Conservation (phyloP, 352 stramenopile species). For the Blastocystis sp. region DNA sequence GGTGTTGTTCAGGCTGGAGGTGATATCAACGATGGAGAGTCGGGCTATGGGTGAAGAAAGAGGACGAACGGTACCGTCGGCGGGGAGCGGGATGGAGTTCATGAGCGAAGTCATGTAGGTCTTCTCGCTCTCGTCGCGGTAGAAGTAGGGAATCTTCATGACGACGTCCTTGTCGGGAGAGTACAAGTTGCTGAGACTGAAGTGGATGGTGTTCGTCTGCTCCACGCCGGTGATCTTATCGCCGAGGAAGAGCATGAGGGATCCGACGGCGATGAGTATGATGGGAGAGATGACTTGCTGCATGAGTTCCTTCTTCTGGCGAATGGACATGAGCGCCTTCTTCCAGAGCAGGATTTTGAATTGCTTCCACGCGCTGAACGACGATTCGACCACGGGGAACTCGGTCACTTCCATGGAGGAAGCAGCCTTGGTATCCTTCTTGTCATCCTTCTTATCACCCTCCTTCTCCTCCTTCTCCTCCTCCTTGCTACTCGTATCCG, state of each 20-base stretch:
- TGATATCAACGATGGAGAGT: not conserved
- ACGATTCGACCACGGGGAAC: not conserved
- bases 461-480: not conserved
- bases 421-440: not conserved
- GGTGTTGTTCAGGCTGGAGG: not conserved
- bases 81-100: not conserved
- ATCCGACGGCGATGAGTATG: not conserved
- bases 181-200: not conserved
- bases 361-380: not conserved
- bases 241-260: slow-evolving; percentile 25
- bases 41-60: not conserved
- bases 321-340: not conserved
- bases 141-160: not conserved
- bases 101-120: not conserved
- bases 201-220: not conserved
- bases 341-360: slow-evolving; percentile 37
- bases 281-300: slow-evolving; percentile 1
- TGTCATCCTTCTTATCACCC: not conserved
- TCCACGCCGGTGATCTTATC: not conserved
- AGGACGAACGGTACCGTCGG: not conserved
- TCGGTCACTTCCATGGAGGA: not conserved
- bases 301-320: slow-evolving; percentile 46
- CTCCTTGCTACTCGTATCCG: no score
- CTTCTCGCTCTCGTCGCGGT: not conserved
- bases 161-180: not conserved